Evolutionary conservation across 768 basidiomycete species (phyloP), one percentile per base, ranked within the genome.

Genomic region (Vishniacozyma victoriae): DNA sequence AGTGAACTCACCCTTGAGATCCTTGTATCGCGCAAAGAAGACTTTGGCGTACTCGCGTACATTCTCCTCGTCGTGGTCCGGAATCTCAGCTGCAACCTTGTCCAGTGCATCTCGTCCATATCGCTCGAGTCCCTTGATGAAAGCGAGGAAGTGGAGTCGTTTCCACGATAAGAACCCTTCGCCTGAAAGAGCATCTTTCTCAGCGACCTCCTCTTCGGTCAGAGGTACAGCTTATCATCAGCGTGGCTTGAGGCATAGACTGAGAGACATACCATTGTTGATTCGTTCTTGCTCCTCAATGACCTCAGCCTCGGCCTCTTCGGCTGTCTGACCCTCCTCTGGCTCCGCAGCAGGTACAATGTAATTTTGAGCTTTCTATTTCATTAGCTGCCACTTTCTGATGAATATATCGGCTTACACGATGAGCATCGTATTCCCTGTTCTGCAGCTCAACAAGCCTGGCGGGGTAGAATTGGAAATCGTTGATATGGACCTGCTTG

Each of bases 401-500:
- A 31, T 7, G 7, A 20, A 41, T 4, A 22, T 14, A 11, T 4
- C 0, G 9, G 49, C 62, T 39, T 20, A 64, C 62, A 24, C 57
- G 47, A 44, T 64, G 60, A 6, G 60, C 60, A 55, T 64, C 58
- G 35, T 85, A 75, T 71, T 96, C 93, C 46, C 83, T 79, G 60
- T 93, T 88, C 66, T 96, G 91, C 22, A 96, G 75, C 59, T 82
- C 82, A 3, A 82, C 78, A 11, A 97, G 72, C 44, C 83, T 78
- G 0, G 82, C 80, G 5, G 91, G 86, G 75, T 87, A 96, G 78
- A 99, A 97, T 65, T 99, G 93, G 78, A 90, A 93, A 70, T 95
- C 93, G 72, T 91, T 85, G 55, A 87, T 91, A 60, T 50, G 40
- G 47, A 90, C 79, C 72, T 91, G 89, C 68, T 92, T 92, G 4